These are phyloP conservation scores for Suillus plorans DNA, from an alignment of 768 basidiomycete species.

Conservation along the genomic window DNA sequence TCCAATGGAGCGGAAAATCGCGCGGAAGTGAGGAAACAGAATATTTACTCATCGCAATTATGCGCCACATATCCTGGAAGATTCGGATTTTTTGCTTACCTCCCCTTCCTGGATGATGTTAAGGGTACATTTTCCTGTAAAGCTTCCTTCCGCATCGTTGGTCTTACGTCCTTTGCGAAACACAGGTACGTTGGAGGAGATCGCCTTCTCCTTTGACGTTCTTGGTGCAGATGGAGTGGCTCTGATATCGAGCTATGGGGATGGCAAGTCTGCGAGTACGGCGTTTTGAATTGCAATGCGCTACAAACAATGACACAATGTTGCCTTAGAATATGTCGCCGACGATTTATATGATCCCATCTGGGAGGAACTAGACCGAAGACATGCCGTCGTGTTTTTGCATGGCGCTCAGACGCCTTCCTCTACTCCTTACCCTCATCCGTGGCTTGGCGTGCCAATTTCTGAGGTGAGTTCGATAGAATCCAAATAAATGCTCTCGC, in stretches of 20 bases:
- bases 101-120: conserved; percentile 63
- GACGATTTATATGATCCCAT: conserved; percentile 62
- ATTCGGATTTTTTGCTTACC: conserved; percentile 70
- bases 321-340: conserved; percentile 59
- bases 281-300: neutral
- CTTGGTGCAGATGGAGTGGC: conserved; percentile 65
- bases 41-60: conserved; percentile 46
- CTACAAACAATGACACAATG: neutral
- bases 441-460: conserved; percentile 65
- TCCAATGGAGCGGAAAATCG: conserved; percentile 42
- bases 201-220: conserved; percentile 58
- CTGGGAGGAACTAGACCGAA: conserved; percentile 67
- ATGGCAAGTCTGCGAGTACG: conserved; percentile 53
- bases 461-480: conserved; percentile 48
- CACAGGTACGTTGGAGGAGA: conserved; percentile 59
- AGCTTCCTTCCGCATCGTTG: conserved; percentile 1
- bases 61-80: conserved; percentile 49
- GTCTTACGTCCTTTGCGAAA: conserved; percentile 10
- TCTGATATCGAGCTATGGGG: conserved; percentile 66
- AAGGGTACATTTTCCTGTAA: conserved; percentile 40
- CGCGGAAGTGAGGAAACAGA: conserved; percentile 43
- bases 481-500: conserved; percentile 7
- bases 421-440: conserved; percentile 62
- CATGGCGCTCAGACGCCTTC: conserved; percentile 71
- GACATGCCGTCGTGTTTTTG: conserved; percentile 64